These are phyloP conservation scores for Arachis hypogaea DNA, from an alignment of 306 rosid genomes.

Conservation along the genomic window DNA sequence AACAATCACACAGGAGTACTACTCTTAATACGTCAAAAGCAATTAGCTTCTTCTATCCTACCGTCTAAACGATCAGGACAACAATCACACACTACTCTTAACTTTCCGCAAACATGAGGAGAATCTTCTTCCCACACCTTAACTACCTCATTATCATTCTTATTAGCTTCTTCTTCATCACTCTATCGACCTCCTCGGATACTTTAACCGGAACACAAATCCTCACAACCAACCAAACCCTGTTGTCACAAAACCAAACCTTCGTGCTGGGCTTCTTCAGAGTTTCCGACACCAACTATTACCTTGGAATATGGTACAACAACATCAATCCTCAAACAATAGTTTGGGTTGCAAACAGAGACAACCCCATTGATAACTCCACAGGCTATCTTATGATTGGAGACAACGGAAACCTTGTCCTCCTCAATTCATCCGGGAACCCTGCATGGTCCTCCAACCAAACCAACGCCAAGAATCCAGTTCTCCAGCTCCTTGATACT, in stretches of 20 bases:
- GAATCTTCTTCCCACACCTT: constrained; percentile 16
- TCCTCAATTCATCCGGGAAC: constrained; percentile 32
- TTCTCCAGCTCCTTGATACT: constrained; percentile 57
- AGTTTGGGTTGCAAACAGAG: constrained; percentile 89
- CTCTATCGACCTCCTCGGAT: constrained; percentile 40
- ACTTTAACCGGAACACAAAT: constrained; percentile 52
- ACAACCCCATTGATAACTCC: constrained; percentile 54
- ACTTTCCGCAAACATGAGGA: constrained; percentile 46
- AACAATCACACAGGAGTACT: not conserved
- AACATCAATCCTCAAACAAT: constrained; percentile 28
- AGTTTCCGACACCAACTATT: constrained; percentile 40
- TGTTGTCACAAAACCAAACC: constrained; percentile 44
- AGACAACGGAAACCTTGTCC: constrained; percentile 46
- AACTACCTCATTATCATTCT: constrained; percentile 16
- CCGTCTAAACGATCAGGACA: not conserved
- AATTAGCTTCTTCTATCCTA: not conserved
- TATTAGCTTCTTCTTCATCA: constrained; percentile 35
- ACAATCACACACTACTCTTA: constrained; percentile 12
- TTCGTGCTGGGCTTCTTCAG: constrained; percentile 65
- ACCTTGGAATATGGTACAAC: constrained; percentile 73
- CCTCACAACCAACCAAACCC: constrained; percentile 53
- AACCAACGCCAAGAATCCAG: constrained; percentile 37
- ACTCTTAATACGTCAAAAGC: constrained; percentile 3
- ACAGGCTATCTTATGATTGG: constrained; percentile 45
- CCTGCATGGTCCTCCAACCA: constrained; percentile 56